phyloP scores from a whole-genome alignment of 1,139 yeast species.

The Blastobotrys aristatus region DNA sequence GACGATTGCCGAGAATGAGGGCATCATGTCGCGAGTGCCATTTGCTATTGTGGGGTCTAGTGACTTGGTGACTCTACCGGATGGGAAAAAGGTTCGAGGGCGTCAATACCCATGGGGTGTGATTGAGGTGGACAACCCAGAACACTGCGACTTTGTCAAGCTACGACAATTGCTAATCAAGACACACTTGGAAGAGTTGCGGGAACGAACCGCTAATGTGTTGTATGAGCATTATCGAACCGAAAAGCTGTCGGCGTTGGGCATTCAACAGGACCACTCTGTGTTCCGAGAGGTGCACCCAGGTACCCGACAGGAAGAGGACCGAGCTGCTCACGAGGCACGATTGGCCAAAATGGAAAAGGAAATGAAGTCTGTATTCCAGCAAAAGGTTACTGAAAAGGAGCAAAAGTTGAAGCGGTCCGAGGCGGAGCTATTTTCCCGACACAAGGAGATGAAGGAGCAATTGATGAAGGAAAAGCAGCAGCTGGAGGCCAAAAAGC shows the following conservation, averaged over 20 bases:
- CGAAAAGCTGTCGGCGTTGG: constrained; percentile 72
- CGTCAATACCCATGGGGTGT: constrained; percentile 98
- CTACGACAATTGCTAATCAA: constrained; percentile 86
- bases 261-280: constrained; percentile 85
- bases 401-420: constrained; percentile 96
- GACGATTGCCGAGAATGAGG: constrained; percentile 53
- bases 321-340: constrained; percentile 87
- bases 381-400: constrained; percentile 93
- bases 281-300: constrained; percentile 97
- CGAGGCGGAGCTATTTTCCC: constrained; percentile 91
- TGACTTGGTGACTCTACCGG: constrained; percentile 60
- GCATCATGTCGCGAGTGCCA: constrained; percentile 69
- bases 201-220: constrained; percentile 72
- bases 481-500: constrained; percentile 86
- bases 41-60: constrained; percentile 96
- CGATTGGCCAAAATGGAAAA: constrained; percentile 91
- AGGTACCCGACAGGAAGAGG: constrained; percentile 87
- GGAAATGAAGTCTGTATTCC: constrained; percentile 96
- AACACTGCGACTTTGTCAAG: constrained; percentile 88
- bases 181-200: constrained; percentile 89
- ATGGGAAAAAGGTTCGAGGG: constrained; percentile 77
- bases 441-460: constrained; percentile 97
- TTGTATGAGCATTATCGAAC: constrained; percentile 89
- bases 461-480: constrained; percentile 82
- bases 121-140: constrained; percentile 91